A percentile compares a stretch with the other conserved stretches of the same genome.
phyloP scores from a whole-genome alignment of 345 rosid species.

The Hypericum androsaemum region DNA sequence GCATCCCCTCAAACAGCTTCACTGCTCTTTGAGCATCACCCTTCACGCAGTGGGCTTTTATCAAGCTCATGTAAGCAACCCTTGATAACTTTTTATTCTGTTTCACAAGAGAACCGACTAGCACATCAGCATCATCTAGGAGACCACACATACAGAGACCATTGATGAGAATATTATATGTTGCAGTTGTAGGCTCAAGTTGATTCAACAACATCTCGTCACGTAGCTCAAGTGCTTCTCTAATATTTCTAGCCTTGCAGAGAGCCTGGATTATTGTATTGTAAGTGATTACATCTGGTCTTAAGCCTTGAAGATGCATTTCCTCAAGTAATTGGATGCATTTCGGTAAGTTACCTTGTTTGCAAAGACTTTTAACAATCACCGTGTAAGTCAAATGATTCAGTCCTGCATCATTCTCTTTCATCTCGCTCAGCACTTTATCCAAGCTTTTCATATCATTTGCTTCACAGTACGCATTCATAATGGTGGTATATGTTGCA shows the following conservation, averaged over 20 bases:
- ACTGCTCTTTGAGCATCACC: slow-evolving; percentile 42
- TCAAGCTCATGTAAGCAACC: slow-evolving; percentile 49
- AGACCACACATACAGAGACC: slow-evolving; percentile 44
- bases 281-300: slow-evolving; percentile 53
- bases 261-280: slow-evolving; percentile 45
- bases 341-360: slow-evolving; percentile 32
- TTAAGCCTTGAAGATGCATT: slow-evolving; percentile 41
- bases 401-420: slow-evolving; percentile 24
- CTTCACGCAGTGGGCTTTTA: slow-evolving; percentile 69
- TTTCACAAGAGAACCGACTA: slow-evolving; percentile 37
- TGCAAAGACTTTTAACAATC: slow-evolving; percentile 54
- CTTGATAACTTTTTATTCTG: slow-evolving; percentile 27
- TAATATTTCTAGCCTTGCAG: slow-evolving; percentile 31
- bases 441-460: slow-evolving; percentile 27
- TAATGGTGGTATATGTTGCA: slow-evolving; percentile 59
- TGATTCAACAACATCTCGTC: slow-evolving; percentile 34
- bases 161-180: slow-evolving; percentile 49
- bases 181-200: slow-evolving; percentile 42
- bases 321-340: slow-evolving; percentile 32
- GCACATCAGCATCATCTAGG: slow-evolving; percentile 37
- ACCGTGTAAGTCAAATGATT: slow-evolving; percentile 59
- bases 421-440: slow-evolving; percentile 46
- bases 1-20: slow-evolving; percentile 36
- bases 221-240: slow-evolving; percentile 33
- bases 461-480: slow-evolving; percentile 55